Evolutionary conservation across 2,329 filamentous ascomycete species (phyloP).

Genomic region (Alternaria gaisen): DNA sequence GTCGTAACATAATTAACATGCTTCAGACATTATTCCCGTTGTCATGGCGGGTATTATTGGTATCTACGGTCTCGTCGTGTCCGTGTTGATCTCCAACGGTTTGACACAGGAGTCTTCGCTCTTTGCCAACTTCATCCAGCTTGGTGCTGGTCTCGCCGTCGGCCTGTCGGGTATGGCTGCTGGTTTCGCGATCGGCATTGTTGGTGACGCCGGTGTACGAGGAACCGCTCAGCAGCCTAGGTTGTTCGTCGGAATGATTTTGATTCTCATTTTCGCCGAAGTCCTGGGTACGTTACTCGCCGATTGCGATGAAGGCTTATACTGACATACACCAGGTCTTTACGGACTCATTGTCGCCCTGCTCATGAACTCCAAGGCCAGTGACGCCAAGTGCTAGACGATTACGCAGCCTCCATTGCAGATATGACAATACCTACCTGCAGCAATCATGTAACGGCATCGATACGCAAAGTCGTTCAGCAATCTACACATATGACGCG

Average conservation of each 20-base stretch:
- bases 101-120: slow-evolving; percentile 58
- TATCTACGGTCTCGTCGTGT: slow-evolving; percentile 75
- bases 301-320: background rate
- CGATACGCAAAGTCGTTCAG: slow-evolving; percentile 12
- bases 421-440: slow-evolving; percentile 41
- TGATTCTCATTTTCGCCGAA: slow-evolving; percentile 99
- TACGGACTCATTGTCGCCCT: slow-evolving; percentile 99
- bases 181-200: slow-evolving; percentile 74
- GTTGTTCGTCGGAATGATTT: slow-evolving; percentile 96
- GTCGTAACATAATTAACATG: slow-evolving; percentile 20
- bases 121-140: slow-evolving; percentile 63
- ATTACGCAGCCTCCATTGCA: slow-evolving; percentile 31
- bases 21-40: slow-evolving; percentile 93
- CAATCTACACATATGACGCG: slow-evolving; percentile 39
- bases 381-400: slow-evolving; percentile 31
- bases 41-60: slow-evolving; percentile 99
- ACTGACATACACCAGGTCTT: slow-evolving; percentile 70
- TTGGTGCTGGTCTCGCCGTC: slow-evolving; percentile 62
- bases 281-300: slow-evolving; percentile 77
- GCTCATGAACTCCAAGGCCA: slow-evolving; percentile 96
- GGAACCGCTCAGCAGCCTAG: slow-evolving; percentile 85
- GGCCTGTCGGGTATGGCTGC: slow-evolving; percentile 92
- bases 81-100: slow-evolving; percentile 64
- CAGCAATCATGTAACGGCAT: slow-evolving; percentile 35
- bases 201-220: slow-evolving; percentile 84